These are phyloP conservation scores for Paraphaeosphaeria sporulosa DNA, from an alignment of 2,329 filamentous ascomycete species.

Conservation along the genomic window DNA sequence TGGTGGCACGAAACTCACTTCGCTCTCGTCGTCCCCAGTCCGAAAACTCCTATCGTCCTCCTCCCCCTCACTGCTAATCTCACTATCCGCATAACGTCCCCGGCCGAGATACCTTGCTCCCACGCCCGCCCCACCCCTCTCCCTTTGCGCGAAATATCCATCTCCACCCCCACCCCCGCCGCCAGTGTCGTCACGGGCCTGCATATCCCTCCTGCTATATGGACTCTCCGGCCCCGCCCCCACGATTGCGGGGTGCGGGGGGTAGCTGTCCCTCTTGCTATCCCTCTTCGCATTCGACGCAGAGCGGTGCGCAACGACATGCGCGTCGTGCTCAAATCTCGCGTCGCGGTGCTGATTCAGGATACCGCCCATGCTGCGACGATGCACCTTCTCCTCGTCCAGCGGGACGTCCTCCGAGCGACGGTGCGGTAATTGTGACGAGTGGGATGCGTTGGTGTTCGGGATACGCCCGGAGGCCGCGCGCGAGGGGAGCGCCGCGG, in stretches of 20 bases:
- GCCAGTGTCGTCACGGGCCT: conserved; percentile 35
- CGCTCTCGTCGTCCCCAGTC: conserved; percentile 36
- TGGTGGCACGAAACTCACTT: conserved; percentile 43
- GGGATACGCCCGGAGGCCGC: conserved; percentile 35
- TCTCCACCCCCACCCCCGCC: conserved; percentile 22
- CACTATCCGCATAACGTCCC: conserved; percentile 41
- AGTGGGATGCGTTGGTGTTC: conserved; percentile 44
- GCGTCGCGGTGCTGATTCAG: conserved; percentile 40
- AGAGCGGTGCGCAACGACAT: conserved; percentile 32
- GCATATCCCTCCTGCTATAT: conserved; percentile 38
- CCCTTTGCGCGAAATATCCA: conserved; percentile 40
- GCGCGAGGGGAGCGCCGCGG: conserved; percentile 29
- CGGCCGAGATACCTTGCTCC: conserved; percentile 40
- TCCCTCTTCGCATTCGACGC: too few relatives aligned
- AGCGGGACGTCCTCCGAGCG: conserved; percentile 12
- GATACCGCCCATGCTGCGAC: conserved; percentile 43
- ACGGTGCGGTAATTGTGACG: conserved; percentile 39
- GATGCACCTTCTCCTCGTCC: conserved; percentile 32
- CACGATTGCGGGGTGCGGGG: conserved; percentile 47
- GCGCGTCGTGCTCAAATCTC: conserved; percentile 41
- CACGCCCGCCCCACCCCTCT: conserved; percentile 36
- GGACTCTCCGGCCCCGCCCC: conserved; percentile 44
- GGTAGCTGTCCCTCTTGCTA: conserved; percentile 41
- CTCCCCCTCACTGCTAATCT: conserved; percentile 30
- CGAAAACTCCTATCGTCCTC: conserved; percentile 32